These are phyloP conservation scores for Chaetomium strumarium DNA, from an alignment of 2,329 filamentous ascomycete species.

Conservation along the genomic window DNA sequence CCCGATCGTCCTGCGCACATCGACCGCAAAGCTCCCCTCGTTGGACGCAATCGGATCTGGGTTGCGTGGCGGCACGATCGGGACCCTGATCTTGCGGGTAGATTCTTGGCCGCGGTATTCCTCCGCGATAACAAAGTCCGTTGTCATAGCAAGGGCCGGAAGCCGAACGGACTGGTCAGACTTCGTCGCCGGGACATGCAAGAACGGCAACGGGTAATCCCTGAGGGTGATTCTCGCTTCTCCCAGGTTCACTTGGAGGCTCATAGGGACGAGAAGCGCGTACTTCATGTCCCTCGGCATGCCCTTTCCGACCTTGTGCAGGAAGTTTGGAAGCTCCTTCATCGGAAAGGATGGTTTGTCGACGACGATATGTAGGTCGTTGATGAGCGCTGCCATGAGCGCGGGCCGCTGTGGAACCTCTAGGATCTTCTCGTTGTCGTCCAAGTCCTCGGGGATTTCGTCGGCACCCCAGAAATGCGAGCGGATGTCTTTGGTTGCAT, in stretches of 20 bases:
- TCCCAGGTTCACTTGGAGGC: constrained; percentile 81
- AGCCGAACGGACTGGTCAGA: constrained; percentile 71
- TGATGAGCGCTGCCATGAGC: constrained; percentile 72
- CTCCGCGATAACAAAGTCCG: constrained; percentile 93
- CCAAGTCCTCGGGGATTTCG: constrained; percentile 71
- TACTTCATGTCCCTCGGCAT: constrained; percentile 92
- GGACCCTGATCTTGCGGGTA: constrained; percentile 70
- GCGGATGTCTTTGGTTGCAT: constrained; percentile 72
- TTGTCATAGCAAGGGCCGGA: constrained; percentile 75
- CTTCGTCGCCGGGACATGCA: constrained; percentile 83
- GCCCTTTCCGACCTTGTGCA: constrained; percentile 89
- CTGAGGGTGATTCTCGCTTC: constrained; percentile 81
- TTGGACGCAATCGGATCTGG: constrained; percentile 48
- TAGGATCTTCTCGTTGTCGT: constrained; percentile 79
- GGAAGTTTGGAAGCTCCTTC: constrained; percentile 72
- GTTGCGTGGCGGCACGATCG: constrained; percentile 66
- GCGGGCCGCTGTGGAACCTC: constrained; percentile 80
- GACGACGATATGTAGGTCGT: constrained; percentile 75
- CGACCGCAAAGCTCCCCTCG: constrained; percentile 68
- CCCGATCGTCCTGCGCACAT: constrained; percentile 84
- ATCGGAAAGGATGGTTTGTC: constrained; percentile 93
- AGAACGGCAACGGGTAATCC: constrained; percentile 86
- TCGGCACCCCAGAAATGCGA: constrained; percentile 77
- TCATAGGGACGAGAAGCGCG: constrained; percentile 82
- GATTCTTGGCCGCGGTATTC: constrained; percentile 81